Base-by-base conservation (phyloP, 2,329 filamentous ascomycete genomes). In the Xylariaceae sp. region DNA sequence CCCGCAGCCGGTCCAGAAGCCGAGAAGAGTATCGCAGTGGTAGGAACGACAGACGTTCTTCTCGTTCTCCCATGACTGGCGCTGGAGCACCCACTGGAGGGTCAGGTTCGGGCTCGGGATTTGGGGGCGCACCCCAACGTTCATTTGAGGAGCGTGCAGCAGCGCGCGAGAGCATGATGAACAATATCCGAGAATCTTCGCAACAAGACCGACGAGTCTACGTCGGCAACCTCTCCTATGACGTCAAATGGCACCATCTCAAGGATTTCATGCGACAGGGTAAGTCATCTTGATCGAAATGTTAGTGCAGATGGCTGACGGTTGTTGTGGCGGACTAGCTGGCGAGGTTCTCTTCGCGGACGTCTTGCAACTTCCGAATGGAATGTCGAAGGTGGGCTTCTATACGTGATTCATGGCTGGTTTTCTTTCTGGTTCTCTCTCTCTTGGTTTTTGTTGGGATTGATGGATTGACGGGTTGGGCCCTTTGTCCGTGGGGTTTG, bases 321-420 rank as follows among this genome's bases (percentile, higher is more conserved):
- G 65, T 60, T 42, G 43, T 50, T 49, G 51, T 49, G 55, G 51
- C 49, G n/a, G 65, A 69, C 53, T 76, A 97, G 94, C 94, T 80
- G 94, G 94, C 83, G 93, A 97, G 76, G 94, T 99, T 74, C 86
- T 97, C 79, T 99, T 96, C 80, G 94, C 94, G 80, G 94, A 99
- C 83, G 94, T 99, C 72, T 87, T 99, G 77, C 83, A 96, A 76
- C 91, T 99, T 87, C 94, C 94, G 71, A 99, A 99, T 84, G 94
- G 94, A 92, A 99, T 99, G 94, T 97, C 93, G 90, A 99, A 99
- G 93, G 93, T 97, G 92, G 90, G 90, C 91, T 86, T 87, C 82
- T 88, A 89, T 81, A 85, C 79, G 82, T 92, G 88, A 88, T 84
- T 86, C 83, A 75, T 86, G 88, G 87, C 84, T 89, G 89, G 89